Conservation (phyloP, 2,329 filamentous ascomycete genomes). For the Rugonectria rugulosa region DNA sequence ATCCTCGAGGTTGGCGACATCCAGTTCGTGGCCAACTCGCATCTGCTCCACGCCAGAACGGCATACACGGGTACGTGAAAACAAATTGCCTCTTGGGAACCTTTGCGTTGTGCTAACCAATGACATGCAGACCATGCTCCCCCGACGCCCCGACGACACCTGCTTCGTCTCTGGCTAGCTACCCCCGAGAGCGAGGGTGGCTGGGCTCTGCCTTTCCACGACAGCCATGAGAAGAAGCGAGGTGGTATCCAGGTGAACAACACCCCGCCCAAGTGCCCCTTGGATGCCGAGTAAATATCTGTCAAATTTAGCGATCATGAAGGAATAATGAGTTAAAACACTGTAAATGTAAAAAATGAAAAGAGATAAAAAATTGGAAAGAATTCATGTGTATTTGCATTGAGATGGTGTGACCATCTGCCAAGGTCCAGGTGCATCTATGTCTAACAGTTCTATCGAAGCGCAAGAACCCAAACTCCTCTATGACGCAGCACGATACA, state of each 20-base stretch:
- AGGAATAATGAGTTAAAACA: conserved; percentile 17
- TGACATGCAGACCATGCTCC: conserved; percentile 60
- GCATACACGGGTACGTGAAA: conserved; percentile 65
- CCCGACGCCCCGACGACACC: conserved; percentile 74
- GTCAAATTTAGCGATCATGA: conserved; percentile 20
- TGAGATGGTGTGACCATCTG: too few relatives aligned
- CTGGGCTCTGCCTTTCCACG: conserved; percentile 84
- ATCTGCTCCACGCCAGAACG: conserved; percentile 82
- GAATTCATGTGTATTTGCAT: not conserved
- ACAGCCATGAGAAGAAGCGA: conserved; percentile 83
- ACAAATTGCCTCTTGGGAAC: accelerated
- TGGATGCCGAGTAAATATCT: conserved; percentile 74
- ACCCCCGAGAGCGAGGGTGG: conserved; percentile 84
- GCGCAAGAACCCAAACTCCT: not conserved
- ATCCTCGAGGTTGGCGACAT: conserved; percentile 87
- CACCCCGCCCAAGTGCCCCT: conserved; percentile 74
- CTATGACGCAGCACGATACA: not conserved
- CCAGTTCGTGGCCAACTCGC: conserved; percentile 82
- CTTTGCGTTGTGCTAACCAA: conserved; percentile 13
- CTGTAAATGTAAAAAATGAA: conserved; percentile 11
- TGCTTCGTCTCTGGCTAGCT: conserved; percentile 85
- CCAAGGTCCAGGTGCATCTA: too few relatives aligned
- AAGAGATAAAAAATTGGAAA: conserved; percentile 13
- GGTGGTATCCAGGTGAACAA: conserved; percentile 90
- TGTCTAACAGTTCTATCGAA: not conserved